A percentile compares a stretch with the other conserved stretches of the same genome.
phyloP scores from a whole-genome alignment of 169 alveolate species.

The Eimeria acervulina region DNA sequence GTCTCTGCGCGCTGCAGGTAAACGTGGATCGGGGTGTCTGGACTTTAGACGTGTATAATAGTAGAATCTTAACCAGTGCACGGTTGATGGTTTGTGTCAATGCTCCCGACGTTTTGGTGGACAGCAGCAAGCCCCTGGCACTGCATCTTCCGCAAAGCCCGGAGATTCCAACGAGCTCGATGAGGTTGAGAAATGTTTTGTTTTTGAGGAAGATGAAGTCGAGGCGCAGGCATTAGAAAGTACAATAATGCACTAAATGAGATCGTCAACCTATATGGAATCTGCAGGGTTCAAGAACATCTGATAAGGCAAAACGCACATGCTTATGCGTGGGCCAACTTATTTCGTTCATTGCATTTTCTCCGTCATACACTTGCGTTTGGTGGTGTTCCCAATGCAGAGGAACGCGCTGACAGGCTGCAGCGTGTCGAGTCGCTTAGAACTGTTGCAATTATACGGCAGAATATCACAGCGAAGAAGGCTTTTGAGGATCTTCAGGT shows the following conservation, averaged over 20 bases:
- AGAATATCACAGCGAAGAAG: slow-evolving; percentile 49
- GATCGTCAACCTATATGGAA: background rate
- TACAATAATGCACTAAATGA: background rate
- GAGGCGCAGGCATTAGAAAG: slow-evolving; percentile 56
- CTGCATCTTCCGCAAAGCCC: slow-evolving; percentile 9
- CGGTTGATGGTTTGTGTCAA: background rate
- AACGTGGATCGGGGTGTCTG: background rate
- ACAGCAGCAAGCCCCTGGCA: slow-evolving; percentile 29
- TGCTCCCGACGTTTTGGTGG: background rate
- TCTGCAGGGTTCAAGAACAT: background rate
- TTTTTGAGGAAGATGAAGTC: slow-evolving; percentile 40
- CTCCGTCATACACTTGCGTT: background rate
- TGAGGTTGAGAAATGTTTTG: slow-evolving; percentile 64
- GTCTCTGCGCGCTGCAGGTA: slow-evolving; percentile 67
- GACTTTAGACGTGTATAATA: background rate
- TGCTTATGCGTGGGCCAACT: background rate
- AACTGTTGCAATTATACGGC: slow-evolving; percentile 72
- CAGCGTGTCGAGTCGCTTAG: slow-evolving; percentile 66
- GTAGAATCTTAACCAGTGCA: too few relatives aligned
- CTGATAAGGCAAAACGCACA: background rate
- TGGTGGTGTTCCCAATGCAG: background rate
- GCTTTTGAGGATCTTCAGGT: slow-evolving; percentile 54
- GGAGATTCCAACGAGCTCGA: slow-evolving; percentile 57
- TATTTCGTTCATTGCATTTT: background rate
- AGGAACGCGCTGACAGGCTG: slow-evolving; percentile 63